Percentiles rank a stretch among this genome's conserved stretches.
These are phyloP conservation scores for Eutrema yunnanense DNA, from an alignment of 345 rosid species.

Conservation along the genomic window DNA sequence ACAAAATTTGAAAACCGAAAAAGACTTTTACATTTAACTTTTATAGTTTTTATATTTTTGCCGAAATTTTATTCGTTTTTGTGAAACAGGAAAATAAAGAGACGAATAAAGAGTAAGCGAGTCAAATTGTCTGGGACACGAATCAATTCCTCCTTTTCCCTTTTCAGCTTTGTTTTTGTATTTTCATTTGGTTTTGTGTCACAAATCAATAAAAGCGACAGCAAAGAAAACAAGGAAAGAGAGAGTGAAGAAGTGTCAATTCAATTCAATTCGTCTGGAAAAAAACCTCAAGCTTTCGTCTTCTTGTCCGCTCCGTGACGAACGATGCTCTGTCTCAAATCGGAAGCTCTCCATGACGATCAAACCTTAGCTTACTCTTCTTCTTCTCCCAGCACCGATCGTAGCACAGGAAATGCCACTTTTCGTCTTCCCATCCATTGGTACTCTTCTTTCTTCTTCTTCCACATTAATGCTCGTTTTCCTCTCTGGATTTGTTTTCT, in stretches of 20 bases:
- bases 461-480: background rate
- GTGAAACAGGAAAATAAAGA: too few species aligned
- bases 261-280: background rate
- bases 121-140: conserved; percentile 21
- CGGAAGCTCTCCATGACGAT: conserved; percentile 48
- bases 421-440: conserved; percentile 50
- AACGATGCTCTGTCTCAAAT: conserved; percentile 54
- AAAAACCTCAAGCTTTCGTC: background rate
- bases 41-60: too few species aligned
- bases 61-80: too few species aligned
- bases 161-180: conserved; percentile 16
- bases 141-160: conserved; percentile 20
- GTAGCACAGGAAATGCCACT: conserved; percentile 22
- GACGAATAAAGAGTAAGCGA: background rate
- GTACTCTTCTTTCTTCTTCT: conserved; percentile 23
- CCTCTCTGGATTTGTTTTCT: background rate
- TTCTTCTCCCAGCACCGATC: conserved; percentile 25
- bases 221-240: background rate
- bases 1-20: too few species aligned
- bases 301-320: conserved; percentile 8
- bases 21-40: too few species aligned
- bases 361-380: conserved; percentile 27
- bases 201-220: conserved; percentile 15
- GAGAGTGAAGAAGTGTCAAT: conserved; percentile 10
- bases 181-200: background rate